Conservation (phyloP, 2,329 filamentous ascomycete species). For the Claviceps sp. region DNA sequence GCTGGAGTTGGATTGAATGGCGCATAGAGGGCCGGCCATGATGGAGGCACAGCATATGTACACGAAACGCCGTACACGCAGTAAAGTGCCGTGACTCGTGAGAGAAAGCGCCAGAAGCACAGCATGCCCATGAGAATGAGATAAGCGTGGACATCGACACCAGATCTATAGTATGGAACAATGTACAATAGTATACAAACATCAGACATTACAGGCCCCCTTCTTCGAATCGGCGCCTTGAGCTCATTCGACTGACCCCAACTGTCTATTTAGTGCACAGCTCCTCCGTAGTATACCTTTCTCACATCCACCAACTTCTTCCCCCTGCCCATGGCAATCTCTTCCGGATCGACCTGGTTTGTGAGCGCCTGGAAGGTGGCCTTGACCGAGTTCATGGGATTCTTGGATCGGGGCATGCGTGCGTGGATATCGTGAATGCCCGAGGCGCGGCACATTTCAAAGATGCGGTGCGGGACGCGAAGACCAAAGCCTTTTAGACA, state of each 20-base stretch:
- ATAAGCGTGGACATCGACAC: too few relatives aligned
- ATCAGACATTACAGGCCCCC: background rate
- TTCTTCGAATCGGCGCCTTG: background rate
- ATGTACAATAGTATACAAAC: background rate
- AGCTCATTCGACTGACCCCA: background rate
- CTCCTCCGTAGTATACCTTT: slow-evolving; percentile 91
- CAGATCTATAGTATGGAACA: background rate
- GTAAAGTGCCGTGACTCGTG: too few relatives aligned
- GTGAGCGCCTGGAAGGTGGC: slow-evolving; percentile 72
- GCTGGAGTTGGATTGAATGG: background rate
- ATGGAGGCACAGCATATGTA: background rate
- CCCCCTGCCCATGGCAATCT: slow-evolving; percentile 76
- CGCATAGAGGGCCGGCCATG: background rate
- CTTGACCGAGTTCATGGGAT: slow-evolving; percentile 97
- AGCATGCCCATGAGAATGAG: too few relatives aligned
- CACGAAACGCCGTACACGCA: background rate
- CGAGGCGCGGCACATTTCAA: slow-evolving; percentile 78
- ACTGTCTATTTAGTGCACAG: slow-evolving; percentile 37
- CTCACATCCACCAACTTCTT: slow-evolving; percentile 93
- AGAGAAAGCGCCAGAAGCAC: too few relatives aligned
- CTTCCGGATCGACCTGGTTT: slow-evolving; percentile 75
- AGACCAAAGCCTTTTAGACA: slow-evolving; percentile 70
- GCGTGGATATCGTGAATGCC: slow-evolving; percentile 82
- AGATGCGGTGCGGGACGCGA: slow-evolving; percentile 80
- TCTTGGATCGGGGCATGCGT: slow-evolving; percentile 69